Percentiles rank a stretch among this genome's conserved stretches.
These are phyloP conservation scores for Knufia petricola DNA, from an alignment of 2,329 filamentous ascomycete species.

Conservation along the genomic window DNA sequence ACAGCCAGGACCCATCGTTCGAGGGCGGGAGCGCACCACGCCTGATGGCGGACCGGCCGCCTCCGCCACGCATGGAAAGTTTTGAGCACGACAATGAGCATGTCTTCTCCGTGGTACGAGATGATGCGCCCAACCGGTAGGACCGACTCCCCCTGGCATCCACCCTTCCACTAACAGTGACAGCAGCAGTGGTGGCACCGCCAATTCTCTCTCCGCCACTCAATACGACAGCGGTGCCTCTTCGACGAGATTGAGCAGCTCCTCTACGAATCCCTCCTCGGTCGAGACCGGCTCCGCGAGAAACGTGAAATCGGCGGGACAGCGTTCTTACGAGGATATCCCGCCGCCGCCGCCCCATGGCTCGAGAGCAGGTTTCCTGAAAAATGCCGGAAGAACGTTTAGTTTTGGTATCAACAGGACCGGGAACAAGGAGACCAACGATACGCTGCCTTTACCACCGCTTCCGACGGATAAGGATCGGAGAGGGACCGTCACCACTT, in stretches of 20 bases:
- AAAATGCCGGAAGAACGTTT: slow-evolving; percentile 42
- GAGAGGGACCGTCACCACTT: slow-evolving; percentile 15
- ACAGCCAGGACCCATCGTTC: slow-evolving; percentile 34
- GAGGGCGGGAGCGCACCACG: slow-evolving; percentile 31
- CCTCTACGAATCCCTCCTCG: slow-evolving; percentile 48
- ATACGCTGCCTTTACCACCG: slow-evolving; percentile 10
- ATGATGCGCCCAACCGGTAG: slow-evolving; percentile 31
- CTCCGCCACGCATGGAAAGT: slow-evolving; percentile 27
- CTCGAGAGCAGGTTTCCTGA: slow-evolving; percentile 31
- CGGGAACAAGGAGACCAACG: slow-evolving; percentile 26
- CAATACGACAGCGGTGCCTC: slow-evolving; percentile 36
- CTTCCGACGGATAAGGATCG: slow-evolving; percentile 2
- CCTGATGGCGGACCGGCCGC: slow-evolving; percentile 19
- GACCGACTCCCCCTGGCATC: slow-evolving; percentile 24
- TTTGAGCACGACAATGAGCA: slow-evolving; percentile 26
- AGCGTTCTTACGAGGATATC: slow-evolving; percentile 33
- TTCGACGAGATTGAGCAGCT: slow-evolving; percentile 45
- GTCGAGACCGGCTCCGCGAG: slow-evolving; percentile 37
- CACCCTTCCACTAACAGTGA: slow-evolving; percentile 17
- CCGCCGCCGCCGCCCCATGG: slow-evolving; percentile 31
- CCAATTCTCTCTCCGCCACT: slow-evolving; percentile 38
- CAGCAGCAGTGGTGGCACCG: slow-evolving; percentile 41
- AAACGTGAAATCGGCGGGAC: slow-evolving; percentile 28
- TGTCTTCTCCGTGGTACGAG: slow-evolving; percentile 31
- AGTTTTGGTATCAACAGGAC: slow-evolving; percentile 40